Evolutionary conservation across 2,329 filamentous ascomycete genomes (phyloP), one percentile per base, ranked within the genome.

Genomic region (Diaporthe caulivora): DNA sequence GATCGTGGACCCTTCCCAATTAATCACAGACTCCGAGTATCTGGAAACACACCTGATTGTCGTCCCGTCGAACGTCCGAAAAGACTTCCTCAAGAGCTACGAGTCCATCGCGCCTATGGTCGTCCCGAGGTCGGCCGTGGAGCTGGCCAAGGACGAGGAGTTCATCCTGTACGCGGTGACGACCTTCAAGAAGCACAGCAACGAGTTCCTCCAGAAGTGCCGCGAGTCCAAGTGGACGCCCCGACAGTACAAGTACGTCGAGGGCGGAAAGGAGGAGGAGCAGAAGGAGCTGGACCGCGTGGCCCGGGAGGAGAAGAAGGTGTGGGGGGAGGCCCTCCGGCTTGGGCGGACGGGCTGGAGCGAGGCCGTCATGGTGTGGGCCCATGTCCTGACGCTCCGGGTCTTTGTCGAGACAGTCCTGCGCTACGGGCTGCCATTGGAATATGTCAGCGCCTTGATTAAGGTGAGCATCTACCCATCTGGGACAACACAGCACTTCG

Each of bases 381-480:
- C 97, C 65, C 97, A 99, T 81, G 93, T 98, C 37, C 87, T 98
- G 80, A 94, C 95, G 9, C 85, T 99, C 79, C 89, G 97, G 70
- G 95, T 98, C 26, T 99, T 98, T 83, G 97, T 99, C 26, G 97
- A 99, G 88, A 98, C 95, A 7, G 97, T 99, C n/a, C 86, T 99
- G 80, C 91, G 97, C 77, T 99, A 99, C 80, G 97, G 97, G 37
- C 84, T 99, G 78, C 97, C 97, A 62, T 85, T 98, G 76, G 94
- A 97, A 78, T 99, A 96, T 83, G 92, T 97, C 64, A 94, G 93
- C 78, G 94, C 92, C 21, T 85, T 98, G 77, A 87, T 98, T 75
- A 92, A 94, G 92, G 95, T 97, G 89, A 78, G 90, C 80, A 44
- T 17, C 7, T n/a, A 73, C 49, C 40, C 24, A 73, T 49, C 40